phyloP scores from a whole-genome alignment of 345 rosid species.

The Ailanthus altissimus region DNA sequence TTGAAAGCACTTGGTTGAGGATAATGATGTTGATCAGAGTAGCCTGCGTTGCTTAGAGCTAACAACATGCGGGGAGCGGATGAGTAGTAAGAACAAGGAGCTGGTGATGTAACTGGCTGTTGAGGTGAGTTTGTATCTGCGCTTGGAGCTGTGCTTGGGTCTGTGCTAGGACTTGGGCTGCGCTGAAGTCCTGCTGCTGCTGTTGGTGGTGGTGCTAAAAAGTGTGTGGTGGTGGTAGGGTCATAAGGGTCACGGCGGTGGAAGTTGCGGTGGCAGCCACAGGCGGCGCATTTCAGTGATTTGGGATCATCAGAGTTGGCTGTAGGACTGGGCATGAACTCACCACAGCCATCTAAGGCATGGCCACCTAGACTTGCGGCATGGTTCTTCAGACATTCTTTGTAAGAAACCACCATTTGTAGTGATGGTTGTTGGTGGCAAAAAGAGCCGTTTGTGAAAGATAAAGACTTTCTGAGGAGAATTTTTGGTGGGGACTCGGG shows the following conservation, averaged over 20 bases:
- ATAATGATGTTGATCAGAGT: constrained; percentile 34
- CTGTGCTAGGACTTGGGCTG: constrained; percentile 41
- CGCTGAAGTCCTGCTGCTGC: not conserved
- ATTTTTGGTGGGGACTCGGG: constrained; percentile 23
- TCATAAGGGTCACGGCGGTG: constrained; percentile 63
- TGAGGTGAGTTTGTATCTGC: constrained; percentile 37
- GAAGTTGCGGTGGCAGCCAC: constrained; percentile 94
- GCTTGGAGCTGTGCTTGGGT: constrained; percentile 33
- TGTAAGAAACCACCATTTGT: constrained; percentile 55
- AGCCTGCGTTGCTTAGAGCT: constrained; percentile 47
- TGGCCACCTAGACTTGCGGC: constrained; percentile 75
- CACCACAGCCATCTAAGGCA: constrained; percentile 86
- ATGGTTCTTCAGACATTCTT: constrained; percentile 80
- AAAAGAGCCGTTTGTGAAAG: constrained; percentile 14
- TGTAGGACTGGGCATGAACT: constrained; percentile 60
- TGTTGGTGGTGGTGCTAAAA: constrained; percentile 12
- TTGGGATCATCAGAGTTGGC: constrained; percentile 43
- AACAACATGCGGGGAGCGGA: constrained; percentile 62
- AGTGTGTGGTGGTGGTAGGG: constrained; percentile 27
- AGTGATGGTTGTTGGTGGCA: constrained; percentile 9
- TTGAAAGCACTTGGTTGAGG: constrained; percentile 9
- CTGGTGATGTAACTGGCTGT: constrained; percentile 50
- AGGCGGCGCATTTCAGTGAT: constrained; percentile 73
- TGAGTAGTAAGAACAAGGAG: constrained; percentile 60
- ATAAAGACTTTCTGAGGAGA: constrained; percentile 5